Conservation (phyloP, 2,329 filamentous ascomycete genomes). For the Biscogniauxia mediterranea region DNA sequence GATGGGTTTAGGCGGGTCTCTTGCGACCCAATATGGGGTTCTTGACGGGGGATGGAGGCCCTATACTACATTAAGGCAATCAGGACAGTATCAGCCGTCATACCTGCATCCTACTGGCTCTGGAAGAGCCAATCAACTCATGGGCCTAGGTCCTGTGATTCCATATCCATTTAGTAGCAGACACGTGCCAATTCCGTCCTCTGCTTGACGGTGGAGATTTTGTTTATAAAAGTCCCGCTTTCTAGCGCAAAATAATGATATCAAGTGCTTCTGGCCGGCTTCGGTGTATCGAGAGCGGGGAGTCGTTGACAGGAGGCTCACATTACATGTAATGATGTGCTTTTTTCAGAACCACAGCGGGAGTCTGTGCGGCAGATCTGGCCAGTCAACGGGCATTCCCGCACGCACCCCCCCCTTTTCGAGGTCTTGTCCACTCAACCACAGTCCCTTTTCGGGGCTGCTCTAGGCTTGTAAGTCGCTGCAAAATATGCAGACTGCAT, state of each 20-base stretch:
- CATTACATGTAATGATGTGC: conserved; percentile 9
- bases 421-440: conserved; percentile 15
- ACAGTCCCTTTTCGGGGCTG: conserved; percentile 10
- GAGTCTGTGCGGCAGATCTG: conserved; percentile 23
- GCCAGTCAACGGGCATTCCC: conserved; percentile 20
- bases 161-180: conserved; percentile 19
- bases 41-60: conserved; percentile 12
- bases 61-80: conserved; percentile 22
- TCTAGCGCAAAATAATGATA: conserved; percentile 12
- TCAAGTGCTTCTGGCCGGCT: conserved; percentile 15
- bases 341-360: conserved; percentile 15
- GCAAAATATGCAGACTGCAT: not conserved
- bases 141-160: conserved; percentile 8
- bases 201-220: conserved; percentile 15
- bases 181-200: conserved; percentile 21
- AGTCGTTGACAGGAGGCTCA: conserved; percentile 16
- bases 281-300: conserved; percentile 13
- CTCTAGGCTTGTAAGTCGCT: conserved; percentile 20
- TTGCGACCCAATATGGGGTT: conserved; percentile 2
- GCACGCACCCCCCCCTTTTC: conserved; percentile 1
- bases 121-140: conserved; percentile 20
- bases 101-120: conserved; percentile 14
- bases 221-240: conserved; percentile 19
- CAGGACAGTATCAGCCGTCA: conserved; percentile 8
- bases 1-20: conserved; percentile 1